phyloP scores from a whole-genome alignment of 2,329 filamentous ascomycete genomes.

The Aspergillus quadricinctus region DNA sequence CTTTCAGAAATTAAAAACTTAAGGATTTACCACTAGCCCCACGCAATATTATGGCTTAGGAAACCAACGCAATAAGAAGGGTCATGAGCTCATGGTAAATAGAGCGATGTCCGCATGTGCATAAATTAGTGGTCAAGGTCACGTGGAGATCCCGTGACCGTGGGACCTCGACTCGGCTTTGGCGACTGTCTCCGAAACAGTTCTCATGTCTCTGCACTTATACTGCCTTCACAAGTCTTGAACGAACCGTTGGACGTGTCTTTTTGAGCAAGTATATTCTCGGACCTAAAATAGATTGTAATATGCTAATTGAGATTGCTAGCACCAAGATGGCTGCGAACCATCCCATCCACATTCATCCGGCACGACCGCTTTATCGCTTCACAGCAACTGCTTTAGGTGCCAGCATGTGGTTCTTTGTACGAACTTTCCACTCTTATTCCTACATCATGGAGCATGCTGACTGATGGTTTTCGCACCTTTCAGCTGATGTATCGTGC shows the following conservation, averaged over 20 bases:
- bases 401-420: conserved; percentile 99
- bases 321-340: conserved; percentile 34
- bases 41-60: neutral
- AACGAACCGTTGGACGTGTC: neutral
- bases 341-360: conserved; percentile 51
- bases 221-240: neutral
- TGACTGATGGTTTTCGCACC: conserved; percentile 10
- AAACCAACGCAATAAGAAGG: neutral
- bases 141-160: neutral
- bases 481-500: conserved; percentile 89
- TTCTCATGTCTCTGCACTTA: neutral
- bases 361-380: conserved; percentile 68
- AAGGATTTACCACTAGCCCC: neutral
- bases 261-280: neutral
- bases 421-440: conserved; percentile 40
- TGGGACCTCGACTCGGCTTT: neutral
- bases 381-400: conserved; percentile 81
- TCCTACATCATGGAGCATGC: conserved; percentile 2
- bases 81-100: neutral
- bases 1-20: neutral
- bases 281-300: neutral
- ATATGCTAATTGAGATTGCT: neutral
- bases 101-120: neutral
- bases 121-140: neutral
- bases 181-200: neutral